phyloP scores from a whole-genome alignment of 768 basidiomycete genomes.

The Kwoniella pini region DNA sequence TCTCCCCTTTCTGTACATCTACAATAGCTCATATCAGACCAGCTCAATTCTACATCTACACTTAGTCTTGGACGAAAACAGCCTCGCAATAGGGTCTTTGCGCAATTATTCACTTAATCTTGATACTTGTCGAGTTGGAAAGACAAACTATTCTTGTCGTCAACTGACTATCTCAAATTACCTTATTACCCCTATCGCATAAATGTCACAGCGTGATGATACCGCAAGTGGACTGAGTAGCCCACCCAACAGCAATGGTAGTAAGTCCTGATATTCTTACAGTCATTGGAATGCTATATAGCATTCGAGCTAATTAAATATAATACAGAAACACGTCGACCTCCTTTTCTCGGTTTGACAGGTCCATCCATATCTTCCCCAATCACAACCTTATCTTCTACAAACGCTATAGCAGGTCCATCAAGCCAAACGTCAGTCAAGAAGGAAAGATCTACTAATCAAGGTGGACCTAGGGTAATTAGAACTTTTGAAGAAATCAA shows the following conservation, averaged over 20 bases:
- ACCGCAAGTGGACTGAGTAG: neutral
- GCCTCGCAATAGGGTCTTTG: too few species aligned
- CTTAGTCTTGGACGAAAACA: too few species aligned
- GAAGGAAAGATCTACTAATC: conserved; percentile 8
- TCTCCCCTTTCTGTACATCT: too few species aligned
- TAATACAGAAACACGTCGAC: neutral
- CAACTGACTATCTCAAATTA: neutral
- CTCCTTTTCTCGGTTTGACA: conserved; percentile 7
- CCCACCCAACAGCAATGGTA: neutral
- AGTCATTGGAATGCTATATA: neutral
- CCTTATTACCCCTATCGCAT: neutral
- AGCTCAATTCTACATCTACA: too few species aligned
- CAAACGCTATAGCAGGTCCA: neutral
- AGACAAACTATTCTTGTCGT: neutral
- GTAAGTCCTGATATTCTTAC: neutral
- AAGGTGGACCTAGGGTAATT: conserved; percentile 27
- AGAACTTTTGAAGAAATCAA: conserved; percentile 43
- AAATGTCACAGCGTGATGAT: conserved; percentile 5
- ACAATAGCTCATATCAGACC: too few species aligned
- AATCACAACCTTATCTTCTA: conserved; percentile 7
- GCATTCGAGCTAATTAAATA: neutral
- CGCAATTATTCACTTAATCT: too few species aligned
- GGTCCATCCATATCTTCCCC: conserved; percentile 13
- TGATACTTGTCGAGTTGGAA: too few species aligned
- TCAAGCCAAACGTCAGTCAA: neutral